Base-by-base conservation (phyloP, 164 flowering plant genomes). In the Piper longum region DNA sequence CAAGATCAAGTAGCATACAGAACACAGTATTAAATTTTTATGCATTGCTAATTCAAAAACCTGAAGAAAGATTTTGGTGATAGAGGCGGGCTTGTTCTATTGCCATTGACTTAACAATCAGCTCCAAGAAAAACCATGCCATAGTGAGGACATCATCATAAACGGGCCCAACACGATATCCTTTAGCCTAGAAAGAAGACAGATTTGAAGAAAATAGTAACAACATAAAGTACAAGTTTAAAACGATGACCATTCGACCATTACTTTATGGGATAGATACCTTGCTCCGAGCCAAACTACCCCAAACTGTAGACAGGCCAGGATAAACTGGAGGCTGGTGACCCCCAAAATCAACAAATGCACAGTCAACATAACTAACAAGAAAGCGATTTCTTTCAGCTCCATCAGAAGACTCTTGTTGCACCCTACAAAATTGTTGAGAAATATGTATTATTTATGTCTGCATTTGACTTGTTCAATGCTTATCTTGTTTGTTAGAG, bases 231-330 rank as follows among this genome's bases (percentile, higher is more conserved):
- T 41, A 26, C 42, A 8, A 66, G 44, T 14, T 4, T 41, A 36
- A 7, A 58, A 62, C 45, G 66, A 48, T 48, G 36, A 26, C 36
- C 36, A 26, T 2, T 26, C 36, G 36, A 26, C 36, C 36, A 26
- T 26, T 26, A 26, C 36, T 26, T 26, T 26, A 26, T 26, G 48
- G 9, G 52, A 48, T 9, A 14, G 12, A 48, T 66, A 91, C 99
- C 96, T 95, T 95, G 73, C 99, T 95, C 52, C 99, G 93, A 62
- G 99, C 99, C 79, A 95, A 78, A 74, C 99, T 95, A 68, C 99
- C 99, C 99, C 99, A 95, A 0, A 95, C 99, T 62, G 99, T 91
- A 7, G 97, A 88, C 69, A 95, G 74, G 44, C 99, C 99, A 64
- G 97, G 96, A 82, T 95, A 95, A 59, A 95, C 99, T 52, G 99